Conservation (phyloP, 257 asterid species). For the Datura wrightii region DNA sequence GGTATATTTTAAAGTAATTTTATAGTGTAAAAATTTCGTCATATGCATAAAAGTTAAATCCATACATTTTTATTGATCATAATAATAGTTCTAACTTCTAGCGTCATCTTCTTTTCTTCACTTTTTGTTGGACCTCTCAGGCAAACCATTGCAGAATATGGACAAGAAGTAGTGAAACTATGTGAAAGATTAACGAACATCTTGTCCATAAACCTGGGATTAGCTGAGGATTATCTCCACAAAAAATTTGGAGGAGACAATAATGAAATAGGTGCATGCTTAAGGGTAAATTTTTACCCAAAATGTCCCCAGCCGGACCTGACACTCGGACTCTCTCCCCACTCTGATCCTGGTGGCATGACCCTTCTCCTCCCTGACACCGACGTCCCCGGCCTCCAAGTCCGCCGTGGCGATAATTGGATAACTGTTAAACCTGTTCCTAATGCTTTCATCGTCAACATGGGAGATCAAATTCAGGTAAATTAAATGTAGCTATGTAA, state of each 20-base stretch:
- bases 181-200: conserved; percentile 61
- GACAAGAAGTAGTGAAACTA: conserved; percentile 59
- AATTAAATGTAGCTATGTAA: background rate
- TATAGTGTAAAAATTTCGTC: too few relatives aligned
- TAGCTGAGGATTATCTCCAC: conserved; percentile 54
- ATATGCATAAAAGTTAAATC: too few relatives aligned
- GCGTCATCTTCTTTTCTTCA: background rate
- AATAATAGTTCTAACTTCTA: background rate
- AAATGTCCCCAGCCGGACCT: conserved; percentile 94
- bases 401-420: conserved; percentile 64
- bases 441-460: conserved; percentile 74
- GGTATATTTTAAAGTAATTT: too few relatives aligned
- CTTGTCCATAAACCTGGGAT: conserved; percentile 64
- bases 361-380: conserved; percentile 79
- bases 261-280: conserved; percentile 56
- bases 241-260: conserved; percentile 70
- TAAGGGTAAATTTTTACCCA: conserved; percentile 82
- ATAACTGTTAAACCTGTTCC: conserved; percentile 73
- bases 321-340: conserved; percentile 76
- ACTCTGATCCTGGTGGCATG: conserved; percentile 88
- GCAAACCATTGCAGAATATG: conserved; percentile 60
- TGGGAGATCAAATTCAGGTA: conserved; percentile 90
- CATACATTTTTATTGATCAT: background rate
- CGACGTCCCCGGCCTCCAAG: conserved; percentile 79
- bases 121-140: conserved; percentile 40